phyloP scores from a whole-genome alignment of 2,329 filamentous ascomycete genomes.

The Beauveria sp. region DNA sequence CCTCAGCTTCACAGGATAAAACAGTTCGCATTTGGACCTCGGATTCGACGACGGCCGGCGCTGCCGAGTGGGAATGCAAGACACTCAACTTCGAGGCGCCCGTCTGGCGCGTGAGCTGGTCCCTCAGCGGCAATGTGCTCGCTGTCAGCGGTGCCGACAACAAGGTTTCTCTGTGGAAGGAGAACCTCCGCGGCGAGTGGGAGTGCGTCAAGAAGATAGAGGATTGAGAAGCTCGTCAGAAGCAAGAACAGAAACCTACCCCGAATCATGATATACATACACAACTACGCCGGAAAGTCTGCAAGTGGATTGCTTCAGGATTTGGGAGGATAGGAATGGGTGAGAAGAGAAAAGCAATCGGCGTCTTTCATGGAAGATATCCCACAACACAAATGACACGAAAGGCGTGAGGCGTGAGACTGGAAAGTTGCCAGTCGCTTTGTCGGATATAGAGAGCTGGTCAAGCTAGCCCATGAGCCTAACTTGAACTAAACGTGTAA shows the following conservation, averaged over 20 bases:
- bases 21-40: conserved; percentile 96
- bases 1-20: conserved; percentile 91
- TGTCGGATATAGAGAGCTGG: not conserved
- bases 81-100: conserved; percentile 80
- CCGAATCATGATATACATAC: not conserved
- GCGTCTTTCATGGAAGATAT: not conserved
- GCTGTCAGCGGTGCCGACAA: conserved; percentile 93
- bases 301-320: not conserved
- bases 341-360: not conserved
- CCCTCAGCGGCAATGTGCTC: conserved; percentile 89
- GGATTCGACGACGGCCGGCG: conserved; percentile 47
- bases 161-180: conserved; percentile 96
- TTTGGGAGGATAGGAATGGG: not conserved
- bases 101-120: conserved; percentile 97
- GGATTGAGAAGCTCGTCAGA: conserved; percentile 46
- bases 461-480: not conserved
- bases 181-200: conserved; percentile 94
- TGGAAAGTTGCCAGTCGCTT: not conserved
- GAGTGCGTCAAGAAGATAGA: conserved; percentile 96
- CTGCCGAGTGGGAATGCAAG: conserved; percentile 76
- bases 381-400: not conserved
- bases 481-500: conserved; percentile 8
- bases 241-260: not conserved
- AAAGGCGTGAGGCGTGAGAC: not conserved
- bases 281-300: not conserved